Conservation (phyloP, 2,329 filamentous ascomycete genomes). For the Chaetomiaceae sp. region DNA sequence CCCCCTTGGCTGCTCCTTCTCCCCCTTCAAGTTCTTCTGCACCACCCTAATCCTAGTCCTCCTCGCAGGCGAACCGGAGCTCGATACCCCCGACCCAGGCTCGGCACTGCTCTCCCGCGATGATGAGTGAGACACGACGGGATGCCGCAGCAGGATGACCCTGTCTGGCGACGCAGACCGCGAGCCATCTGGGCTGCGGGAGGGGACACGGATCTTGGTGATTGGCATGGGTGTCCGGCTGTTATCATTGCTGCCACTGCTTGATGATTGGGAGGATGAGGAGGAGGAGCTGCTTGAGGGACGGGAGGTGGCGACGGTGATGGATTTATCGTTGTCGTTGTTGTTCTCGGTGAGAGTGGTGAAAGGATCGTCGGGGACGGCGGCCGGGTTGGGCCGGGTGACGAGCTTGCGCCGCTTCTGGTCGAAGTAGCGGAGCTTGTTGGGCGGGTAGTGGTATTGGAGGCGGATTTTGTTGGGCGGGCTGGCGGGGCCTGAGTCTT, state of each 20-base stretch:
- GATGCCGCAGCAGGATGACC: conserved; percentile 17
- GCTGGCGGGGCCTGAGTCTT: background rate
- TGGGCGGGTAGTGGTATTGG: conserved; percentile 12
- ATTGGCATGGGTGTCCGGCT: conserved; percentile 12
- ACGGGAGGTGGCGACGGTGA: background rate
- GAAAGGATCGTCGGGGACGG: conserved; percentile 2
- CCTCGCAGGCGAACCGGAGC: background rate
- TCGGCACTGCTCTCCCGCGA: conserved; percentile 8
- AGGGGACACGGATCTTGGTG: conserved; percentile 21
- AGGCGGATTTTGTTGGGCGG: conserved; percentile 22
- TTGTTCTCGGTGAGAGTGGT: background rate
- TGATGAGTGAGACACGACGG: conserved; percentile 5
- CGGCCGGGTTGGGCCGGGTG: conserved; percentile 8
- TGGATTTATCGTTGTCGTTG: background rate
- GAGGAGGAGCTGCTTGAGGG: conserved; percentile 1
- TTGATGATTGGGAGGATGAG: too few relatives aligned
- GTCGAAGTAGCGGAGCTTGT: conserved; percentile 8
- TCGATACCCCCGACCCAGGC: background rate
- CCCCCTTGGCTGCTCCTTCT: background rate
- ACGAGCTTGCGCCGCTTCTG: conserved; percentile 15
- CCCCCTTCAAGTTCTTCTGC: background rate
- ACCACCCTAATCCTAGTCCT: conserved; percentile 11
- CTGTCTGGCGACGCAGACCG: conserved; percentile 12
- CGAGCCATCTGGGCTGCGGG: conserved; percentile 14
- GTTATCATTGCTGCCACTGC: too few relatives aligned